Conservation (phyloP, 345 rosid species). For the Cardiospermum halicacabum region DNA sequence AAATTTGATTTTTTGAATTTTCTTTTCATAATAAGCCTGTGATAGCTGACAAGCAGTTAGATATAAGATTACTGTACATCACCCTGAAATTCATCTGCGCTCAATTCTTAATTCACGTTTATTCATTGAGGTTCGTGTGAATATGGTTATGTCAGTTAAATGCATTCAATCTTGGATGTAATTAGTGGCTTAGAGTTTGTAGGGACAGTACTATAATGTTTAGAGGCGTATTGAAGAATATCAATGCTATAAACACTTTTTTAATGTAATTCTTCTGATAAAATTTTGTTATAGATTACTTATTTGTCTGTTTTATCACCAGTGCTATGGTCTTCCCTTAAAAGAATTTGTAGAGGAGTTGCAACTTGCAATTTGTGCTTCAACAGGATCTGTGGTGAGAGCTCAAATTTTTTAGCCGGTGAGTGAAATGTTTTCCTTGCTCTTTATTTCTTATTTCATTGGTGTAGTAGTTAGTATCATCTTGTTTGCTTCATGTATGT, state of each 20-base stretch:
- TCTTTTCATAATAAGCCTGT: background rate
- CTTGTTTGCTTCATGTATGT: background rate
- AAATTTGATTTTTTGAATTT: background rate
- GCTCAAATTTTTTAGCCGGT: conserved; percentile 4
- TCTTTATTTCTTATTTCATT: background rate
- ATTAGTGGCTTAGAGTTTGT: background rate
- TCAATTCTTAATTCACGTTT: background rate
- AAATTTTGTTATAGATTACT: background rate
- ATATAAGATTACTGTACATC: background rate
- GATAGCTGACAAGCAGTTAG: too few relatives aligned
- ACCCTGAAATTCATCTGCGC: background rate
- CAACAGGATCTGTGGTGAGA: background rate
- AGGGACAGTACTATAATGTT: background rate
- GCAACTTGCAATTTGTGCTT: background rate
- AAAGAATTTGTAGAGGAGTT: background rate
- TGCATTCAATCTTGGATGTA: background rate
- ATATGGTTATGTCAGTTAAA: background rate
- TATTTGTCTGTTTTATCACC: background rate
- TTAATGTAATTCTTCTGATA: background rate
- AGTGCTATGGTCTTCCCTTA: background rate
- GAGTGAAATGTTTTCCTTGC: background rate
- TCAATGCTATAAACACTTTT: background rate
- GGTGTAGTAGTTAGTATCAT: background rate
- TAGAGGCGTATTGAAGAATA: background rate
- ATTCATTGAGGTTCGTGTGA: background rate